These are phyloP conservation scores for Lactarius deliciosus DNA, from an alignment of 768 basidiomycete genomes.

Conservation along the genomic window DNA sequence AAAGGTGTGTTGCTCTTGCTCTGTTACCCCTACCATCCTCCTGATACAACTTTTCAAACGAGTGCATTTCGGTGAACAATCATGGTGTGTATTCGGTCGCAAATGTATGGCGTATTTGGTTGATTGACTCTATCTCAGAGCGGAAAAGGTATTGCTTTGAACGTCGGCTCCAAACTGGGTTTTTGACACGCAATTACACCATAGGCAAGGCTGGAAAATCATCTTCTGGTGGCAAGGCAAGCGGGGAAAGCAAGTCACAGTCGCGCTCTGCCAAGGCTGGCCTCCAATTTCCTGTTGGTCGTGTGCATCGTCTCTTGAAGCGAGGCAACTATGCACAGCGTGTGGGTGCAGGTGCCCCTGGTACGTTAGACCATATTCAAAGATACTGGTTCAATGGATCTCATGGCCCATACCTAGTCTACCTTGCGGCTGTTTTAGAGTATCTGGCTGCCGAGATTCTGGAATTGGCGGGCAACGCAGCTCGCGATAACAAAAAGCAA, in stretches of 20 bases:
- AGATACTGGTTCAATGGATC: not conserved
- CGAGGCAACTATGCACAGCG: conserved; percentile 84
- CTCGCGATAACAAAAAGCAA: conserved; percentile 83
- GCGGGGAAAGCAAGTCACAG: conserved; percentile 51
- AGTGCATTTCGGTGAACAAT: not conserved
- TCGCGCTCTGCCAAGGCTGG: conserved; percentile 77
- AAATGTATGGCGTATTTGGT: not conserved
- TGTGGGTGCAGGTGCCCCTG: conserved; percentile 85
- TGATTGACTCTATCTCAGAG: conserved; percentile 18
- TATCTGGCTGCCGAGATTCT: conserved; percentile 93
- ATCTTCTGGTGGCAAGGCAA: conserved; percentile 39
- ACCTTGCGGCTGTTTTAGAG: conserved; percentile 88
- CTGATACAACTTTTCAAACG: not conserved
- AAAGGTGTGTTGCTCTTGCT: conserved; percentile 16
- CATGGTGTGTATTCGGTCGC: conserved; percentile 18
- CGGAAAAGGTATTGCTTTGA: conserved; percentile 24
- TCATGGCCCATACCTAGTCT: conserved; percentile 48
- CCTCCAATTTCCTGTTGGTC: conserved; percentile 88
- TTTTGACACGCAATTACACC: not conserved
- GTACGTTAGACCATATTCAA: conserved; percentile 38
- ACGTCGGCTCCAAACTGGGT: not conserved
- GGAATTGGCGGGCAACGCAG: conserved; percentile 87
- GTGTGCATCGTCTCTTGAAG: conserved; percentile 88
- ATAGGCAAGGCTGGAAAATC: conserved; percentile 46
- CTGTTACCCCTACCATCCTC: conserved; percentile 20